Percentiles rank a stretch among this genome's conserved stretches.
These are phyloP conservation scores for Rubia balearica DNA, from an alignment of 305 asterid species.

Conservation along the genomic window DNA sequence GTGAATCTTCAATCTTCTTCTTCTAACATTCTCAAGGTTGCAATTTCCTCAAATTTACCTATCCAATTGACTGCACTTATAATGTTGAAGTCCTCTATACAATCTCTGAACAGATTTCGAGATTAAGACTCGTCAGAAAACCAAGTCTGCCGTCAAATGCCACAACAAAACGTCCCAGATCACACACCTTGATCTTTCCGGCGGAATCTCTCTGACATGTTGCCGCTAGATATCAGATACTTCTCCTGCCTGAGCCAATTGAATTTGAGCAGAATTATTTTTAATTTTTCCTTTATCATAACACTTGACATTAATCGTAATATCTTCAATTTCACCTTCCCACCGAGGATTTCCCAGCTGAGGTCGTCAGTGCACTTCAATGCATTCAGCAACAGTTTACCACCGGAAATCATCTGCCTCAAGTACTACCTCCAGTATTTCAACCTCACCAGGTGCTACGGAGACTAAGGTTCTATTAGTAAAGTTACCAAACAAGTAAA, in stretches of 20 bases:
- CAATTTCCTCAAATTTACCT: constrained; percentile 25
- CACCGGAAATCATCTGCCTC: constrained; percentile 28
- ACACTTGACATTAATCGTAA: constrained; percentile 67
- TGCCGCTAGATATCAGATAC: constrained; percentile 41
- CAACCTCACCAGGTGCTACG: no score
- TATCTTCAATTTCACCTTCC: constrained; percentile 49
- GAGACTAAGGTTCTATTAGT: no score
- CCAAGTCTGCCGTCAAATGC: constrained; percentile 75
- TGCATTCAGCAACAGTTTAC: constrained; percentile 76
- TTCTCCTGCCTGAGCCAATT: constrained; percentile 43
- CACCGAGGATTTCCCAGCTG: constrained; percentile 51
- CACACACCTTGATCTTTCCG: constrained; percentile 51
- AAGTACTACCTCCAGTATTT: no score
- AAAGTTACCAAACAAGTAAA: no score
- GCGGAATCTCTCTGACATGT: constrained; percentile 55
- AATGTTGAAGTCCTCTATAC: constrained; percentile 50
- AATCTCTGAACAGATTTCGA: constrained; percentile 43
- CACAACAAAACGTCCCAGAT: constrained; percentile 37
- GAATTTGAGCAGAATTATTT: constrained; percentile 66
- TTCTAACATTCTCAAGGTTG: constrained; percentile 11
- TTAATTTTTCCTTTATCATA: constrained; percentile 43
- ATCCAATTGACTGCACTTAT: constrained; percentile 49
- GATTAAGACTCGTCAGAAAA: constrained; percentile 53
- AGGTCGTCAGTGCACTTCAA: constrained; percentile 34
- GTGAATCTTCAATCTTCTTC: constrained; percentile 18